Conservation (phyloP, 1,284 basidiomycete genomes). For the Tylopilus sp. region DNA sequence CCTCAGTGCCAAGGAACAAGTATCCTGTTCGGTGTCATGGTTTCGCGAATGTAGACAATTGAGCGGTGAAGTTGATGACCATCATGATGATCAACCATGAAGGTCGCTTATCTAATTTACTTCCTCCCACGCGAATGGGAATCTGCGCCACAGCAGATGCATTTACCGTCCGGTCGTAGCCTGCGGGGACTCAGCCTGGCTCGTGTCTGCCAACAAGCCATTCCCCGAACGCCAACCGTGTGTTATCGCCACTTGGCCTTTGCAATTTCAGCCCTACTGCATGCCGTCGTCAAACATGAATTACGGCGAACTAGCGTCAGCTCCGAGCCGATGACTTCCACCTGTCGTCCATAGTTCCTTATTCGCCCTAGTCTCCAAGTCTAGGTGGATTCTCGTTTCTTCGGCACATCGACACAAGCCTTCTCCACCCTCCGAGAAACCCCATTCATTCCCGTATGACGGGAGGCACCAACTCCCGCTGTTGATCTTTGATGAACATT, state of each 20-base stretch:
- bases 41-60: conserved; percentile 1
- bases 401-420: too few species aligned
- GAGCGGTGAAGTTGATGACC: neutral
- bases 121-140: neutral
- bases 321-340: neutral
- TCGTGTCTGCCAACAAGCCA: neutral
- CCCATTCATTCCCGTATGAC: neutral
- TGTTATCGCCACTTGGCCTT: neutral
- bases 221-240: neutral
- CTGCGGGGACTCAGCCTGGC: too few species aligned
- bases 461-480: neutral
- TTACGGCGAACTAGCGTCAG: too few species aligned
- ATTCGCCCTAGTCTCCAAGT: neutral
- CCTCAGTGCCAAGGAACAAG: neutral
- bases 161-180: too few species aligned
- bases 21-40: conserved; percentile 1
- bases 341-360: neutral
- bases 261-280: neutral
- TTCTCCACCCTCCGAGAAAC: neutral
- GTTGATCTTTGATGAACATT: conserved; percentile 1
- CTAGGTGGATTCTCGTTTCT: neutral
- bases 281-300: too few species aligned
- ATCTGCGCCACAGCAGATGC: conserved; percentile 1
- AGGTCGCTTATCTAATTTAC: conserved; percentile 17
- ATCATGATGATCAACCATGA: neutral